Base-by-base conservation (phyloP, 441 rosid genomes). In the Breynia disticha region DNA sequence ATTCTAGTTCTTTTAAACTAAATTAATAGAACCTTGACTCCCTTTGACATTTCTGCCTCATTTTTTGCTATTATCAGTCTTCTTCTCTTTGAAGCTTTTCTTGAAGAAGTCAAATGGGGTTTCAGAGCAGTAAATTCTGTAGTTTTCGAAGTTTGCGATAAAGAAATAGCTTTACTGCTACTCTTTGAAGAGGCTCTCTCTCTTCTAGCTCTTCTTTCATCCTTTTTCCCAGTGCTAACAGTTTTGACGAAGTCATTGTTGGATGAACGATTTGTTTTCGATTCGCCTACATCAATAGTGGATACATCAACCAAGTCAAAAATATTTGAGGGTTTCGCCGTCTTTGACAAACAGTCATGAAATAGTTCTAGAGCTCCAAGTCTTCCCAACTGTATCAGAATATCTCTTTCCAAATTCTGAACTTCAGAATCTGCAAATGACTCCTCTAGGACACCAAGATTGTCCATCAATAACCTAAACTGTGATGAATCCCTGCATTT, bases 361-460 rank as follows among this genome's bases (percentile, higher is more conserved):
- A 79, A 83, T 50, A 81, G 69, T 37, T 79, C 68, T n/a, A 84
- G 44, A 66, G 87, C 91, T 37, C 97, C 97, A 52, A 88, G 67
- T 60, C 76, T 78, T 57, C 76, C 72, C 59, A 86, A 63, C 52
- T 86, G 93, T 43, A 61, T 54, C 67, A 80, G 70, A 52, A 83
- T 86, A 55, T 86, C 83, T 54, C 56, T 73, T 72, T 89, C 88
- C 79, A 82, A 63, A 60, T 64, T 75, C 38, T 74, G 50, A 0
- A 48, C 73, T 18, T 75, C 72, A 11, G 70, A 68, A 68, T 84
- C 79, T 15, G 69, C 62, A 52, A 83, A 72, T 39, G 79, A 79
- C 21, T 79, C 70, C 74, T 89, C 90, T 59, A 89, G 64, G 16
- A 72, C 78, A 38, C 73, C 44, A 46, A 86, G 87, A 70, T 83